Percentiles rank a stretch among this genome's conserved stretches.
These are phyloP conservation scores for Ophiostoma fasciatum DNA, from an alignment of 2,329 filamentous ascomycete genomes.

Conservation along the genomic window DNA sequence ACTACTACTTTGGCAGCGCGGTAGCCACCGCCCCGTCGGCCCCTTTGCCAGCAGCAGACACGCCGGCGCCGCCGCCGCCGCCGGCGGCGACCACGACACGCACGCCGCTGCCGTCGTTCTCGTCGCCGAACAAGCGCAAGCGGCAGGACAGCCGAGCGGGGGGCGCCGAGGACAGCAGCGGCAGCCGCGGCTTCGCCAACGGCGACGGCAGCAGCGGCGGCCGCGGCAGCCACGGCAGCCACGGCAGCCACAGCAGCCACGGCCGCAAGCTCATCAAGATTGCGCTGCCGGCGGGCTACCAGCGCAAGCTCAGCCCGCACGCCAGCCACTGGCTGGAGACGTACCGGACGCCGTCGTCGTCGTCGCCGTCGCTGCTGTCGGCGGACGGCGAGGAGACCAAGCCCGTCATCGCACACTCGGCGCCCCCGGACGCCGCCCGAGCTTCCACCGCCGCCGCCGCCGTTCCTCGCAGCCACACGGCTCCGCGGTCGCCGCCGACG, in stretches of 20 bases:
- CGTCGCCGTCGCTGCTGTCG: not conserved
- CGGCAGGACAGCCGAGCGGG: slow-evolving; percentile 1
- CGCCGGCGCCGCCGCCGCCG: too few species aligned
- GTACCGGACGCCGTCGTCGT: not conserved
- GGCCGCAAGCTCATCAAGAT: slow-evolving; percentile 16
- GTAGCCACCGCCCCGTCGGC: too few species aligned
- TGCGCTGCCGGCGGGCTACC: slow-evolving; percentile 6
- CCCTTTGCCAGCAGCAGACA: too few species aligned
- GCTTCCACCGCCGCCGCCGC: slow-evolving; percentile 2
- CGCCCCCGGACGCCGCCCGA: too few species aligned
- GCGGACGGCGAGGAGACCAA: not conserved
- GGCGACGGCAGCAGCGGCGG: not conserved
- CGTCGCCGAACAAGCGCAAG: slow-evolving; percentile 4
- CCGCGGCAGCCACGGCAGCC: not conserved
- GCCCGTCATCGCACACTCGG: too few species aligned
- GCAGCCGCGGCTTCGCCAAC: not conserved
- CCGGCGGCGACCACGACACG: too few species aligned
- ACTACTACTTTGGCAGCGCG: slow-evolving; percentile 10
- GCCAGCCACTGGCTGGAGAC: slow-evolving; percentile 10
- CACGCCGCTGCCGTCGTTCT: slow-evolving; percentile 1
- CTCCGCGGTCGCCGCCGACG: not conserved
- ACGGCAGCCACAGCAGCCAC: not conserved
- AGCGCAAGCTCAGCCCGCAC: slow-evolving; percentile 6
- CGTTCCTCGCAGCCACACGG: too few species aligned
- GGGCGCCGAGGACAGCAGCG: not conserved